Percentiles rank a stretch among this genome's conserved stretches.
Evolutionary conservation across 345 rosid species (phyloP).

Genomic region (Crucihimalaya himalaica): DNA sequence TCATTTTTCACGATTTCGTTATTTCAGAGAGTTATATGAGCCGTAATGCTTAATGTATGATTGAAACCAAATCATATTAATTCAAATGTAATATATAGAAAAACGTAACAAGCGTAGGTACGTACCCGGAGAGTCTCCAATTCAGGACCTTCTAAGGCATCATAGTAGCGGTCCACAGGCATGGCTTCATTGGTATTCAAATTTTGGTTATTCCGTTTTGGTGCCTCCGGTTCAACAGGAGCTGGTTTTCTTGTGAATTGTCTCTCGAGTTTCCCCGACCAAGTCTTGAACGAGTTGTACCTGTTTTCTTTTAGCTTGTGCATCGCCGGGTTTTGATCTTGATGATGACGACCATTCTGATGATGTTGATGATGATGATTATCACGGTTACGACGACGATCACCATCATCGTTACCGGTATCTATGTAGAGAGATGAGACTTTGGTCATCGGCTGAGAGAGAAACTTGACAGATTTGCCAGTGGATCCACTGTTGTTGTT

Average conservation of each 20-base stretch:
- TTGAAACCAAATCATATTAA: not conserved
- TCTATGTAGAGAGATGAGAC: constrained; percentile 34
- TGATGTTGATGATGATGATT: not conserved
- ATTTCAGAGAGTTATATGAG: not conserved
- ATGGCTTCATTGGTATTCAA: constrained; percentile 42
- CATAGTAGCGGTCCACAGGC: constrained; percentile 75
- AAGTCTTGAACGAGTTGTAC: constrained; percentile 78
- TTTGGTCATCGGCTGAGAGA: constrained; percentile 72
- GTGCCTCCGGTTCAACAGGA: constrained; percentile 41
- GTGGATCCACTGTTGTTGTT: constrained; percentile 8
- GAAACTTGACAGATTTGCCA: constrained; percentile 40
- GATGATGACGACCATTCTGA: constrained; percentile 9
- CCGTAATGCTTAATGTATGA: not conserved
- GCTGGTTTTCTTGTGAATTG: constrained; percentile 59
- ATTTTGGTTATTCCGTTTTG: constrained; percentile 5
- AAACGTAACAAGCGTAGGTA: not conserved
- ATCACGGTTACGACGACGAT: constrained; percentile 1
- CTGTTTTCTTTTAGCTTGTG: constrained; percentile 56
- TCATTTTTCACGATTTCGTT: no score
- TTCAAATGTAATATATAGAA: not conserved
- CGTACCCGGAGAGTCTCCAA: constrained; percentile 74
- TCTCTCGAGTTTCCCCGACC: constrained; percentile 85
- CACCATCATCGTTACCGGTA: constrained; percentile 9
- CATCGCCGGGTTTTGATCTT: constrained; percentile 38
- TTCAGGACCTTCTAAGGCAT: constrained; percentile 85